phyloP scores from a whole-genome alignment of 2,329 filamentous ascomycete genomes.

The Botrytis sinoallii region DNA sequence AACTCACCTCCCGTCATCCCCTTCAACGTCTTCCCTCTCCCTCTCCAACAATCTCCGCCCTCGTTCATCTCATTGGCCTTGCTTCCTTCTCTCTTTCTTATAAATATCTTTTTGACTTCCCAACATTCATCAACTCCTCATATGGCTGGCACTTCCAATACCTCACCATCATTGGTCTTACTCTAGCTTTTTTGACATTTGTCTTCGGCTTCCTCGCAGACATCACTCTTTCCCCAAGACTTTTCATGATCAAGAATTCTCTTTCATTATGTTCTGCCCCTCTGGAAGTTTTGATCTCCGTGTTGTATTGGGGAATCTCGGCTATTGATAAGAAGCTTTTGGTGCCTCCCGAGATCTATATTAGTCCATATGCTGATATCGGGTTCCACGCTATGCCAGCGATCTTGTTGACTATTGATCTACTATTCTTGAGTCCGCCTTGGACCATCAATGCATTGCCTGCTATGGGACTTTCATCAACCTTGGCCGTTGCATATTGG shows the following conservation, averaged over 20 bases:
- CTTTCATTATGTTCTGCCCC: conserved; percentile 64
- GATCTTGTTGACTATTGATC: conserved; percentile 60
- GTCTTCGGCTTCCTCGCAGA: conserved; percentile 61
- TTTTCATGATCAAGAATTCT: conserved; percentile 66
- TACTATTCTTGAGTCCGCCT: conserved; percentile 67
- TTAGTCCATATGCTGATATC: conserved; percentile 56
- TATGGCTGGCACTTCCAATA: conserved; percentile 56
- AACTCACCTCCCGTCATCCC: conserved; percentile 46
- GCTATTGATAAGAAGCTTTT: conserved; percentile 52
- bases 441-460: conserved; percentile 64
- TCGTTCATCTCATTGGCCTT: conserved; percentile 56
- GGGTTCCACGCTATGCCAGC: conserved; percentile 66
- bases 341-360: conserved; percentile 52
- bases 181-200: conserved; percentile 60
- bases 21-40: conserved; percentile 66
- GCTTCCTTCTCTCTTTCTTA: conserved; percentile 54
- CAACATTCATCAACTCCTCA: conserved; percentile 52
- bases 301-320: conserved; percentile 70
- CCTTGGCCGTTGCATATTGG: conserved; percentile 68
- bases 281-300: conserved; percentile 66
- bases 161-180: conserved; percentile 70
- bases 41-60: conserved; percentile 58
- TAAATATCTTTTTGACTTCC: conserved; percentile 49
- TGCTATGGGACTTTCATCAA: conserved; percentile 55
- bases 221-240: conserved; percentile 52